Evolutionary conservation across 2,329 filamentous ascomycete genomes (phyloP), one percentile per base, ranked within the genome.

Genomic region (Cryphonectria japonica): DNA sequence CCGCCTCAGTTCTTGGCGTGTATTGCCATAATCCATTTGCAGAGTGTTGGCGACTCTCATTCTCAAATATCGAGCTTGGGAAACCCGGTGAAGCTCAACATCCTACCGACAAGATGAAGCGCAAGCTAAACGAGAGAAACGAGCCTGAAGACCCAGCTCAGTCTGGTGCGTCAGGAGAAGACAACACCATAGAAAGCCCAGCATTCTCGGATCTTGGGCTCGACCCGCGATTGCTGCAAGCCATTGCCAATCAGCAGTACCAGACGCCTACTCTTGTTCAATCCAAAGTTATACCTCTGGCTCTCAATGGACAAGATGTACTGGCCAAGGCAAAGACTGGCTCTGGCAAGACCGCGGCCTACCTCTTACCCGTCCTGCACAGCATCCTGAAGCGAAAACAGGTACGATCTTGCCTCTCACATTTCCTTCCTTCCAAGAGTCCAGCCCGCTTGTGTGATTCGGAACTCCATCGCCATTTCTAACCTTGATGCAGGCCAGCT

Each of bases 341-440:
- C 16, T 97, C 95, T 4, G 96, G 96, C 75, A 99, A 99, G 86
- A 99, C 96, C 14, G 94, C 94, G n/a, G 95, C 96, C 66, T 98
- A 98, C 79, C 85, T 97, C 8, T 86, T 99, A 59, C 96, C 96
- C 1, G 87, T 97, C n/a, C 83, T 99, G 22, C 92, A 97, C 75
- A 88, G 89, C 50, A 93, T 97, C 73, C 83, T 99, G 69, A 93
- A 92, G 78, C 89, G 89, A 75, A 97, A 97, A 82, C 82, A 87
- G 76, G 89, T 91, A 80, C 26, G 82, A 6, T 66, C 59, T 74
- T 41, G 37, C 68, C 66, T 61, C 61, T 13, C 54, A n/a, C 37
- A 2, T 22, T 6, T 16, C 29, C 50, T 70, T 11, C 1, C 37
- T 54, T 59, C 37, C 39, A 37, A 68, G 46, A 9, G 3, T 34